Evolutionary conservation across 257 asterid species (phyloP), one percentile per base, ranked within the genome.

Genomic region (Nicotiana paniculata): DNA sequence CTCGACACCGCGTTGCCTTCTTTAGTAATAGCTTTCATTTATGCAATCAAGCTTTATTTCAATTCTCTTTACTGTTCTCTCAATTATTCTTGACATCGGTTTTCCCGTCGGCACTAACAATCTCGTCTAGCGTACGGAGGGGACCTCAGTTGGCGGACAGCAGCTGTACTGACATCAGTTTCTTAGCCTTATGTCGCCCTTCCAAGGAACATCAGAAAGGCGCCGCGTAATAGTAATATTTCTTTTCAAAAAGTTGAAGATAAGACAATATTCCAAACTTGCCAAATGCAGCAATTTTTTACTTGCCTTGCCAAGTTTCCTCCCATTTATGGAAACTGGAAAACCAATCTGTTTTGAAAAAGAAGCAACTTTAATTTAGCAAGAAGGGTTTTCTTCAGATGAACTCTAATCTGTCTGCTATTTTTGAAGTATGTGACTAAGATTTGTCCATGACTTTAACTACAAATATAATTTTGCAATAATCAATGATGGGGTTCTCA

Each of bases 261-360:
- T n/a, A 48, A 78, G n/a, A 69, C 43, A 69, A 80, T 84, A 84
- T 84, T 59, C 86, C 75, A 69, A 59, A 67, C 86, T 79, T 80
- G 84, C 24, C 18, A 70, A 79, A 80, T 65, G 28, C 63, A 30
- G 74, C 32, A 15, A 33, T 48, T 3, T 16, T 37, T 30, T 69
- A 51, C 67, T 62, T 77, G 61, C 69, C 77, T 10, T 80, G 74
- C 43, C 32, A 28, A 28, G 32, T 28, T 28, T 28, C 2, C 32
- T 28, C 32, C 78, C 79, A 84, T 58, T 48, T 24, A 74, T 58
- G 37, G 62, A 43, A 70, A 43, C 77, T 43, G 78, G 33, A 70
- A 43, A 43, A 70, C 21, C 16, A 43, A 10, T 70, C 17, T 70
- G 78, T 70, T 68, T 21, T 62, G 24, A 21, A 21, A 21, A 18